Conservation (phyloP, 129 eudicot genomes). For the Arctium lappa region DNA sequence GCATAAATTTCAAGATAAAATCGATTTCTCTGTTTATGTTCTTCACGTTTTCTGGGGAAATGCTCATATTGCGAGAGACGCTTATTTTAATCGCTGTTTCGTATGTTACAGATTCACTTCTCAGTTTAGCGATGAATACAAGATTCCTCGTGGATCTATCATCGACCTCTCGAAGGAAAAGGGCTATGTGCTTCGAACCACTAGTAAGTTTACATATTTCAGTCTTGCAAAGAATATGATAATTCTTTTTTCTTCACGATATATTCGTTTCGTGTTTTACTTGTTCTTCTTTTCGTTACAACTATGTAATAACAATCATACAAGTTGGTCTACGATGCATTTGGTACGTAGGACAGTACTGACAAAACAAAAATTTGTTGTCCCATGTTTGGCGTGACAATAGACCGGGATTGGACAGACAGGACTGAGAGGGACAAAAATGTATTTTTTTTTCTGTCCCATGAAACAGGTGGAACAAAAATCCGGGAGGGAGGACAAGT, state of each 20-base stretch:
- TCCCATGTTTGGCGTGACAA: too few species aligned
- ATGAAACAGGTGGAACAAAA: background rate
- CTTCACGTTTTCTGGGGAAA: background rate
- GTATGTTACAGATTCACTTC: conserved; percentile 69
- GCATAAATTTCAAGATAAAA: too few species aligned
- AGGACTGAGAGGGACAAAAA: background rate
- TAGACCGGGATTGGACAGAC: background rate
- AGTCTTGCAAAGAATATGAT: background rate
- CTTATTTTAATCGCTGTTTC: background rate
- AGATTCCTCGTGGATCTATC: conserved; percentile 77
- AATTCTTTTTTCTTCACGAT: background rate
- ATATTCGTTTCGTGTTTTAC: background rate
- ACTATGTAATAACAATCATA: background rate
- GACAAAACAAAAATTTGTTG: too few species aligned
- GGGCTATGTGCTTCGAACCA: conserved; percentile 75
- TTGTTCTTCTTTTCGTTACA: background rate
- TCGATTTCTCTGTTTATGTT: background rate
- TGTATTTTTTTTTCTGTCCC: background rate
- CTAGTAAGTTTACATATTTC: conserved; percentile 49
- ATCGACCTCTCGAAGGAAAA: conserved; percentile 78
- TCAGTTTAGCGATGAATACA: conserved; percentile 79
- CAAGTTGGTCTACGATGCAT: background rate
- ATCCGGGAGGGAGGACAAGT: background rate
- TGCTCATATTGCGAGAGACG: background rate
- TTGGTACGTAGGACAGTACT: too few species aligned